Conservation (phyloP, 73 alveolate genomes). For the Symbiodinium pilosum region DNA sequence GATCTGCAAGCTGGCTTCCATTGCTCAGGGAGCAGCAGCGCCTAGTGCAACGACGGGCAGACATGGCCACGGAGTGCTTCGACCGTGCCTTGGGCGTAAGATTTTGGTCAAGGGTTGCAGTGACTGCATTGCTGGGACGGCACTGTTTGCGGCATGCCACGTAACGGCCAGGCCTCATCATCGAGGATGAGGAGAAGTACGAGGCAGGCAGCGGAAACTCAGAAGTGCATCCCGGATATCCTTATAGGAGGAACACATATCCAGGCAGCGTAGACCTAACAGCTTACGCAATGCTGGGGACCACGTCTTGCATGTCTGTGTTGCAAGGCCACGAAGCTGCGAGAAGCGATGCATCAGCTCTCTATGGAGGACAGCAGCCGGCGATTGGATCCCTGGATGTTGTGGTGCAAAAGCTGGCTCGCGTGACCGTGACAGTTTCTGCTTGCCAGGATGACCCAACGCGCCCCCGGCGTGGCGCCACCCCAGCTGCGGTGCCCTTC, state of each 20-base stretch:
- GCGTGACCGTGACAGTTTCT: too few relatives aligned
- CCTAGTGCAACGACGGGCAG: constrained; percentile 20
- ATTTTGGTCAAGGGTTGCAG: not conserved
- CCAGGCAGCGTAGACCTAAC: too few relatives aligned
- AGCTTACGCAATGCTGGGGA: too few relatives aligned
- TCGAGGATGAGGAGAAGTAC: constrained; percentile 79
- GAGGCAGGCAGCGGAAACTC: not conserved
- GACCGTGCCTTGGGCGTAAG: constrained; percentile 42
- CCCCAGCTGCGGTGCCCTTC: not conserved
- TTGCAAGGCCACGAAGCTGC: constrained; percentile 54
- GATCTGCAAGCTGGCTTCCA: too few relatives aligned
- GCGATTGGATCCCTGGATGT: too few relatives aligned
- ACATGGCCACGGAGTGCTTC: constrained; percentile 93
- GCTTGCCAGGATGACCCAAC: not conserved
- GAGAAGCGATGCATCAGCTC: constrained; percentile 88
- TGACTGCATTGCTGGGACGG: not conserved
- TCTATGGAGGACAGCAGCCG: constrained; percentile 29
- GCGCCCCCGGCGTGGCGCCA: not conserved
- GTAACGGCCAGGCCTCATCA: constrained; percentile 35
- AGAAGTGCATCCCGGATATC: too few relatives aligned
- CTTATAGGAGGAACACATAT: too few relatives aligned
- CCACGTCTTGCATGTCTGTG: too few relatives aligned
- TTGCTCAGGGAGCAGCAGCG: constrained; percentile 59
- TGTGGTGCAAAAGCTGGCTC: too few relatives aligned
- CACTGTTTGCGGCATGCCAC: not conserved